These are phyloP conservation scores for Proteromonas lacertae DNA, from an alignment of 352 stramenopile species.

Conservation along the genomic window DNA sequence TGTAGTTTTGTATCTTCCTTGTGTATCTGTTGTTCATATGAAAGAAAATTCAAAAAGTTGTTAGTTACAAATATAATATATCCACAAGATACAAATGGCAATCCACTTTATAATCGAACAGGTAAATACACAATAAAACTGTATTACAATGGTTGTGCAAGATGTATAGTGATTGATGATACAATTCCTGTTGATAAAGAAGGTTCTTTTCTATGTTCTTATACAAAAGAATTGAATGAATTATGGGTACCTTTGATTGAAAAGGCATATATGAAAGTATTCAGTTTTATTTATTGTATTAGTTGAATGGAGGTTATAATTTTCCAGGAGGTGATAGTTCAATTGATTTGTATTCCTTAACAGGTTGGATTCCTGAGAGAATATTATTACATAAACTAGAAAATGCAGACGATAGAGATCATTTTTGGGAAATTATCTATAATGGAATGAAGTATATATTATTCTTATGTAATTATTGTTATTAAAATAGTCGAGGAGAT, in stretches of 20 bases:
- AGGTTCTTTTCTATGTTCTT: slow-evolving; percentile 33
- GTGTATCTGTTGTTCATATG: slow-evolving; percentile 50
- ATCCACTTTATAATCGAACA: slow-evolving; percentile 24
- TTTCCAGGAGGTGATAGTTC: slow-evolving; percentile 80
- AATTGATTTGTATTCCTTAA: slow-evolving; percentile 87
- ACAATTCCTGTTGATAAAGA: neutral
- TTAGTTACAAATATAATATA: slow-evolving; percentile 71
- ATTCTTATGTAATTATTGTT: slow-evolving; percentile 12
- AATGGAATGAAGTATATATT: slow-evolving; percentile 6
- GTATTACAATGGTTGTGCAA: slow-evolving; percentile 43
- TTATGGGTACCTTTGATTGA: slow-evolving; percentile 79
- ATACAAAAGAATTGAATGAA: slow-evolving; percentile 23
- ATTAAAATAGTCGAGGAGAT: slow-evolving; percentile 58
- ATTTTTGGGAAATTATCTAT: too few relatives aligned
- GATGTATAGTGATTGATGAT: slow-evolving; percentile 13
- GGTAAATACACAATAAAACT: slow-evolving; percentile 71
- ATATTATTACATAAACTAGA: slow-evolving; percentile 26
- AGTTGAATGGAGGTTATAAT: slow-evolving; percentile 59
- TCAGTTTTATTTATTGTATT: too few relatives aligned
- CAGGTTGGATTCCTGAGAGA: slow-evolving; percentile 81
- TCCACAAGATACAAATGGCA: slow-evolving; percentile 13
- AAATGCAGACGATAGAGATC: slow-evolving; percentile 6
- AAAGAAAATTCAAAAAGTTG: slow-evolving; percentile 42
- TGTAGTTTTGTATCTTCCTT: slow-evolving; percentile 63
- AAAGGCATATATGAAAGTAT: slow-evolving; percentile 91